Base-by-base conservation (phyloP, 2,329 filamentous ascomycete species). In the Pseudopithomyces maydicus region DNA sequence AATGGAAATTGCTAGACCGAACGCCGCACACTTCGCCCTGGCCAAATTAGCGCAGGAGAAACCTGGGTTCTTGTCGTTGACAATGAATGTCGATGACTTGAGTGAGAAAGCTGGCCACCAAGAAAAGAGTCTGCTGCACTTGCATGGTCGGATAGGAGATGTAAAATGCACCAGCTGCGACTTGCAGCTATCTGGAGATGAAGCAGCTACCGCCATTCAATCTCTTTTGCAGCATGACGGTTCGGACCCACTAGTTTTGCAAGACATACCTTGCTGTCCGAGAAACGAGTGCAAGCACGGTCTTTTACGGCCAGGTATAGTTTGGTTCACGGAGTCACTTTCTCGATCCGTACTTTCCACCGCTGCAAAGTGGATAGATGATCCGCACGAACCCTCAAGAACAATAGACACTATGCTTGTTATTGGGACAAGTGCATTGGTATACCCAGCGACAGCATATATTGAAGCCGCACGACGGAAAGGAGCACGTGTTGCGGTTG, bases 61-160 rank as follows among this genome's bases (percentile, higher is more conserved):
- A 26, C 23, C 38, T 12, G 52, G 49, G 6, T 65, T 62, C 39
- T 38, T 68, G 11, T 52, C 61, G 6, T 42, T 71, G n/a, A 66
- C 54, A n/a, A 65, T 64, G 65, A 69, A 69, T 38, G 60, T 69
- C 14, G 65, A 71, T 51, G 57, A 63, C 56, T 54, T 68, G 19
- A 61, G 44, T 47, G 55, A 60, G 38, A 54, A 56, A 20, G 61
- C 57, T 3, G 46, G 51, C 3, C 58, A 65, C 51, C 48, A 55
- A 12, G 35, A 50, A 7, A 49, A 52, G 6, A 45, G 56, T 14
- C 20, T 69, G 20, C 48, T 49, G 35, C 52, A 53, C n/a, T 29
- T 20, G 5, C 62, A 69, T 46, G 64, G 67, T 19, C 58, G 44
- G 33, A 43, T 63, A 10, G 62, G 61, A 38, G 49, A 62, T 19